Evolutionary conservation across 1,284 basidiomycete species (phyloP).

Genomic region (Trametes polyzona): DNA sequence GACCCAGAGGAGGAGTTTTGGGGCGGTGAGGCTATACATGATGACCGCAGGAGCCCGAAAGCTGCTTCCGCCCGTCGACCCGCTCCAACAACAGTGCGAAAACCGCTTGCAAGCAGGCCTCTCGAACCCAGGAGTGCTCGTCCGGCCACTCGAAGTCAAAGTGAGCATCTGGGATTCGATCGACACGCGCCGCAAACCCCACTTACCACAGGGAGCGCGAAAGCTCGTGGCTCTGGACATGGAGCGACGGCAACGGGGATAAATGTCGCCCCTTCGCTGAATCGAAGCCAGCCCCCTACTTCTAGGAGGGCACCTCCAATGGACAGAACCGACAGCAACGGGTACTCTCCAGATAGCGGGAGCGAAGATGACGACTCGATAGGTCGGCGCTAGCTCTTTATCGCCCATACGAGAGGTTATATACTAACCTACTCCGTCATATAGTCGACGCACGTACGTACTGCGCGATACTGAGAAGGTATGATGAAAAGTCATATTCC

Average conservation of each 20-base stretch:
- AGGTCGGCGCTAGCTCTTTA: background rate
- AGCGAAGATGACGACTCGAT: slow-evolving; percentile 1
- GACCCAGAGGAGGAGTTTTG: slow-evolving; percentile 13
- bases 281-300: no score
- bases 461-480: background rate
- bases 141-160: no score
- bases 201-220: no score
- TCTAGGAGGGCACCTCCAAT: background rate
- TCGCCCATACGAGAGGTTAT: background rate
- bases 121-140: no score
- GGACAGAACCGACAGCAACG: background rate
- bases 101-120: no score
- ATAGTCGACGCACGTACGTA: slow-evolving; percentile 14
- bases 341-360: background rate
- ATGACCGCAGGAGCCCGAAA: background rate
- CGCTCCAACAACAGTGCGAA: no score
- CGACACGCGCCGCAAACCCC: no score
- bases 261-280: no score
- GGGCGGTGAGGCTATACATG: background rate
- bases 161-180: no score
- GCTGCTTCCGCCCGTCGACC: background rate
- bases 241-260: no score
- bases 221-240: no score
- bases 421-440: background rate
- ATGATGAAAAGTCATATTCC: background rate